Evolutionary conservation across 371 early-diverging fungal genomes (phyloP).

Genomic region (Rhizopus stolonifer): DNA sequence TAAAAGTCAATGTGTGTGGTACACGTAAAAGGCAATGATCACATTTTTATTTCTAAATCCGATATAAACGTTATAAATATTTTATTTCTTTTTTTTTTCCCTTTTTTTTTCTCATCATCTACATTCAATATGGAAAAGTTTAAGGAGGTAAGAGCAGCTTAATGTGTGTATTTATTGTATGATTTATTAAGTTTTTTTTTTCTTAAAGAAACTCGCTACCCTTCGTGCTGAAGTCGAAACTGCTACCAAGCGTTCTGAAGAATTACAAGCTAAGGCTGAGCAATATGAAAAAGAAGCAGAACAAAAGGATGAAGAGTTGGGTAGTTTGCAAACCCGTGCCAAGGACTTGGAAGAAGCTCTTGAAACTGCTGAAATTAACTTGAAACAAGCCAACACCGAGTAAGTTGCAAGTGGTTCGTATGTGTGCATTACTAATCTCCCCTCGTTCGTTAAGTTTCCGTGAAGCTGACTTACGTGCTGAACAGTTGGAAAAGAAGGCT

Average conservation of each 20-base stretch:
- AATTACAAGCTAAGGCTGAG: conserved; percentile 59
- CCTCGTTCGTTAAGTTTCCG: conserved; percentile 52
- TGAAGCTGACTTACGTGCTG: conserved; percentile 53
- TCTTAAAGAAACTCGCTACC: conserved; percentile 59
- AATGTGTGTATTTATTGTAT: neutral
- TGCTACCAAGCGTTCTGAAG: conserved; percentile 64
- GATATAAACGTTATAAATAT: neutral
- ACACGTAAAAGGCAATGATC: conserved; percentile 13
- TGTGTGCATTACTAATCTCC: conserved; percentile 1
- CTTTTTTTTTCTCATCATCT: conserved; percentile 5
- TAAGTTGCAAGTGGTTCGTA: conserved; percentile 41
- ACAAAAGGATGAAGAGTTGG: conserved; percentile 69
- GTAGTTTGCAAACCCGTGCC: conserved; percentile 60
- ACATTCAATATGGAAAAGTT: conserved; percentile 30
- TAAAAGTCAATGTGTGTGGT: neutral
- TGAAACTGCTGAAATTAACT: conserved; percentile 62
- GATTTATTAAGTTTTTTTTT: too few relatives aligned
- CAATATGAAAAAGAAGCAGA: conserved; percentile 55
- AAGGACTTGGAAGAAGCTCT: conserved; percentile 64
- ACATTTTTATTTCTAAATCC: conserved; percentile 23
- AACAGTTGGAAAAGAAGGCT: conserved; percentile 40
- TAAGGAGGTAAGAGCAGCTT: conserved; percentile 24
- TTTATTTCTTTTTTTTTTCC: conserved; percentile 6
- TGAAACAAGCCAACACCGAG: conserved; percentile 66
- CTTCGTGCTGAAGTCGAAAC: conserved; percentile 72